Evolutionary conservation across 331 rosid species (phyloP).

Genomic region (Stylosanthes scabra): DNA sequence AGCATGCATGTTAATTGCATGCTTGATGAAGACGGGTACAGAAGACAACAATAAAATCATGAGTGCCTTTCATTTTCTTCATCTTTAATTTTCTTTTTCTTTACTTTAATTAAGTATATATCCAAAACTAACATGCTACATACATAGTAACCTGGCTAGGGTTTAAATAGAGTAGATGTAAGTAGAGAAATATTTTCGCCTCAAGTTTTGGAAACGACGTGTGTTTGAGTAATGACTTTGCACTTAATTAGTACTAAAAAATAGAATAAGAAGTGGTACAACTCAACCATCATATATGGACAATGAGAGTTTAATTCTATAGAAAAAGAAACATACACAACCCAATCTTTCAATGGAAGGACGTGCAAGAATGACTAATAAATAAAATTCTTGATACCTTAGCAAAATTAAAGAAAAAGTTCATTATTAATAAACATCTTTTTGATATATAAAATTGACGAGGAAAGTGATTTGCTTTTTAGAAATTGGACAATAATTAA

Average conservation of each 20-base stretch:
- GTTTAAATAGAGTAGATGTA: too few species aligned
- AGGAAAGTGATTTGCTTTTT: neutral
- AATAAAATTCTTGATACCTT: neutral
- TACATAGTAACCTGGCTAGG: too few species aligned
- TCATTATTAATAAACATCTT: conserved; percentile 6
- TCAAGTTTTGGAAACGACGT: conserved; percentile 13
- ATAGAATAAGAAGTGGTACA: neutral
- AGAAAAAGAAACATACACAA: neutral
- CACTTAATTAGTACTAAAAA: neutral
- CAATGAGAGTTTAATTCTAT: neutral
- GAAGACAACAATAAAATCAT: neutral
- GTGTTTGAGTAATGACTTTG: too few species aligned
- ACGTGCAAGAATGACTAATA: neutral
- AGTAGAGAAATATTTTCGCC: conserved; percentile 6
- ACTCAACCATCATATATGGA: conserved; percentile 18
- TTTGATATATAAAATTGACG: neutral
- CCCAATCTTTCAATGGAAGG: neutral
- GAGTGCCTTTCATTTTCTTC: conserved; percentile 28
- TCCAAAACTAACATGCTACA: too few species aligned
- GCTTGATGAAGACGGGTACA: conserved; percentile 32
- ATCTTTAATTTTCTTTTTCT: neutral
- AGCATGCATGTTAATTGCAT: conserved; percentile 35
- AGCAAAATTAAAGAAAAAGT: neutral
- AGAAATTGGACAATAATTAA: neutral
- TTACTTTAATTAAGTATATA: neutral